Conservation (phyloP, 164 flowering plant genomes). For the Vitis riparia region DNA sequence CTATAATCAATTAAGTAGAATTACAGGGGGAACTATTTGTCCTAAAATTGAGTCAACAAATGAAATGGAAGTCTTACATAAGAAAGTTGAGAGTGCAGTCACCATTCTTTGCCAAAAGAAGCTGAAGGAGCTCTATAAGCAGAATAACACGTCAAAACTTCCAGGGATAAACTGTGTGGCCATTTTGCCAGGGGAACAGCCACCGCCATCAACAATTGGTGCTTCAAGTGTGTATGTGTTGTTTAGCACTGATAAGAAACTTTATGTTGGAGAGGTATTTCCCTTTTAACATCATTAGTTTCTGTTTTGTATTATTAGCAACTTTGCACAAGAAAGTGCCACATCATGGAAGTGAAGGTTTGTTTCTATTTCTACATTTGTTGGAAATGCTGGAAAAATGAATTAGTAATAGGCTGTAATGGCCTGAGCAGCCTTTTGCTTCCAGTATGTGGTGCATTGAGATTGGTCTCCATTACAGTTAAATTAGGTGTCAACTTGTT, state of each 20-base stretch:
- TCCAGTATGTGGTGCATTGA: background rate
- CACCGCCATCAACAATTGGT: slow-evolving; percentile 92
- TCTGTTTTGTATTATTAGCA: background rate
- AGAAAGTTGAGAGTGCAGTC: slow-evolving; percentile 53
- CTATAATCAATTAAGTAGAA: slow-evolving; percentile 11
- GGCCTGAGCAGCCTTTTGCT: background rate
- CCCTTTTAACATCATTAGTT: background rate
- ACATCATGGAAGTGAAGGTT: background rate
- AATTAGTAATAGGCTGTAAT: background rate
- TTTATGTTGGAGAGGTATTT: slow-evolving; percentile 89
- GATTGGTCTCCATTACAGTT: background rate
- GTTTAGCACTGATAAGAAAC: slow-evolving; percentile 67
- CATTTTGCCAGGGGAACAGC: slow-evolving; percentile 66
- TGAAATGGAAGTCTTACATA: slow-evolving; percentile 24
- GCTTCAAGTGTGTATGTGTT: slow-evolving; percentile 85
- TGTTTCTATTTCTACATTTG: background rate
- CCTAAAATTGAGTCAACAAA: slow-evolving; percentile 13
- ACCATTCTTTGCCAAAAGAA: slow-evolving; percentile 54
- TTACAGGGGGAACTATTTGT: slow-evolving; percentile 3
- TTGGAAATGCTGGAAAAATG: no score
- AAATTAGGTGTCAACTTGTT: background rate
- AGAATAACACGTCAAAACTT: slow-evolving; percentile 32
- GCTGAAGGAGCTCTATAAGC: slow-evolving; percentile 48
- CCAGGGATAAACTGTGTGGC: slow-evolving; percentile 48
- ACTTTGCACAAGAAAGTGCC: background rate